phyloP scores from a whole-genome alignment of 2,329 filamentous ascomycete species.

The Fusarium sarcochroum region DNA sequence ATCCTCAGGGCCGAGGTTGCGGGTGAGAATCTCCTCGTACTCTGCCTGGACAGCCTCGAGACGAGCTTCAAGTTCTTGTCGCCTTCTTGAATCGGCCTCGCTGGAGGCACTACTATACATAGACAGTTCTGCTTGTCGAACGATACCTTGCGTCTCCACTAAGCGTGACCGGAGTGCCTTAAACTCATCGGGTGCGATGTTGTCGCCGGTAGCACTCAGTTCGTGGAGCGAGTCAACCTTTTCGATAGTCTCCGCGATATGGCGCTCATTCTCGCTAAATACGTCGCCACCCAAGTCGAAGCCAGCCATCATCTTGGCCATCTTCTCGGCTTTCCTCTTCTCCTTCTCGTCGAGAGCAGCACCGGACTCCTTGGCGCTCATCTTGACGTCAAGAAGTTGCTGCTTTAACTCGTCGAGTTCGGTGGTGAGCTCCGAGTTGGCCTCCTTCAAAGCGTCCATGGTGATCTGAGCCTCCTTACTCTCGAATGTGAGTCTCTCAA shows the following conservation, averaged over 20 bases:
- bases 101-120: slow-evolving; percentile 78
- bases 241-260: slow-evolving; percentile 86
- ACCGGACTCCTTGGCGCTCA: slow-evolving; percentile 94
- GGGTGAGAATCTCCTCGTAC: slow-evolving; percentile 85
- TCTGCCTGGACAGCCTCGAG: slow-evolving; percentile 82
- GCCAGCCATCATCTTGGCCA: slow-evolving; percentile 99
- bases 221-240: slow-evolving; percentile 85
- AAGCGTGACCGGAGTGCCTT: slow-evolving; percentile 82
- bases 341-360: slow-evolving; percentile 96
- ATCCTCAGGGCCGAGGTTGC: slow-evolving; percentile 83
- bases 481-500: slow-evolving; percentile 95
- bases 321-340: slow-evolving; percentile 98
- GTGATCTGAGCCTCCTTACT: slow-evolving; percentile 97
- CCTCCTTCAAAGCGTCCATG: slow-evolving; percentile 97
- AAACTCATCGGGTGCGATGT: slow-evolving; percentile 85
- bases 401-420: slow-evolving; percentile 97
- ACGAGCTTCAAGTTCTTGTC: slow-evolving; percentile 82
- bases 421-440: slow-evolving; percentile 90
- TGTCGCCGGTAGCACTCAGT: slow-evolving; percentile 81
- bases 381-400: slow-evolving; percentile 94
- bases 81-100: slow-evolving; percentile 76
- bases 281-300: slow-evolving; percentile 95
- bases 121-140: slow-evolving; percentile 91
- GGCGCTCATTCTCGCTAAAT: slow-evolving; percentile 92
- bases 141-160: slow-evolving; percentile 90